Evolutionary conservation across 192 early-diverging fungal genomes (phyloP).

Genomic region (Coemansia sp.): DNA sequence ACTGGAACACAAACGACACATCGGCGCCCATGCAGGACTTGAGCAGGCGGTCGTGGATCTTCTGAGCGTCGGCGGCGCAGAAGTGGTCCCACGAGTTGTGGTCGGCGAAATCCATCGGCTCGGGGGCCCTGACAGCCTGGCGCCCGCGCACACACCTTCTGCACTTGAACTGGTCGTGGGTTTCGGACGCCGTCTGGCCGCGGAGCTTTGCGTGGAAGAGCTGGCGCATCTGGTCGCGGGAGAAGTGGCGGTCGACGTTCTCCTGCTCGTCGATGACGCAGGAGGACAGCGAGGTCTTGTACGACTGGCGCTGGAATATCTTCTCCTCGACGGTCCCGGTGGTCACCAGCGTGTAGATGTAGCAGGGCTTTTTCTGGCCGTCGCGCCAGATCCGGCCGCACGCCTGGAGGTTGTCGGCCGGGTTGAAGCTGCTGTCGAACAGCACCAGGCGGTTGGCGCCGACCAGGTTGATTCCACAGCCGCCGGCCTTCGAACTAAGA

Average conservation of each 20-base stretch:
- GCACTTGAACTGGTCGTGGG: conserved; percentile 98
- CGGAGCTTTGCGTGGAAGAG: conserved; percentile 82
- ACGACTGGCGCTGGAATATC: conserved; percentile 93
- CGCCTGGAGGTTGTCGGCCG: conserved; percentile 94
- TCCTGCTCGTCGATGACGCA: conserved; percentile 95
- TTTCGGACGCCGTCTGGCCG: conserved; percentile 70
- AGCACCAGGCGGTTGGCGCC: conserved; percentile 96
- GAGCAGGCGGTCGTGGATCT: conserved; percentile 64
- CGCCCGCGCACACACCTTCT: conserved; percentile 81
- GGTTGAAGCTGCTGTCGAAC: conserved; percentile 91
- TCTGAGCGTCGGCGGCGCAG: conserved; percentile 56
- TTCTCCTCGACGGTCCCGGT: conserved; percentile 99
- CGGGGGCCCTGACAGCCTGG: conserved; percentile 68
- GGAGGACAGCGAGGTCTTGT: conserved; percentile 82
- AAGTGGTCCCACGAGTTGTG: conserved; percentile 83
- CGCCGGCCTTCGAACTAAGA: conserved; percentile 96
- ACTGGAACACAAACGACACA: conserved; percentile 82
- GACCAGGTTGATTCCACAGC: conserved; percentile 97
- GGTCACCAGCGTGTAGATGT: conserved; percentile 95
- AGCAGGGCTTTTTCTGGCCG: conserved; percentile 84
- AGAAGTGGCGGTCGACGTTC: conserved; percentile 94
- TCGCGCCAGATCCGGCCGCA: conserved; percentile 90
- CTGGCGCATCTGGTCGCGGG: conserved; percentile 82
- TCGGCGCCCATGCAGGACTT: conserved; percentile 62
- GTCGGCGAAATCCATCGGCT: conserved; percentile 75